Percentiles rank a stretch among this genome's conserved stretches.
Evolutionary conservation across 2,329 filamentous ascomycete species (phyloP).

Genomic region (Penicillium sp.): DNA sequence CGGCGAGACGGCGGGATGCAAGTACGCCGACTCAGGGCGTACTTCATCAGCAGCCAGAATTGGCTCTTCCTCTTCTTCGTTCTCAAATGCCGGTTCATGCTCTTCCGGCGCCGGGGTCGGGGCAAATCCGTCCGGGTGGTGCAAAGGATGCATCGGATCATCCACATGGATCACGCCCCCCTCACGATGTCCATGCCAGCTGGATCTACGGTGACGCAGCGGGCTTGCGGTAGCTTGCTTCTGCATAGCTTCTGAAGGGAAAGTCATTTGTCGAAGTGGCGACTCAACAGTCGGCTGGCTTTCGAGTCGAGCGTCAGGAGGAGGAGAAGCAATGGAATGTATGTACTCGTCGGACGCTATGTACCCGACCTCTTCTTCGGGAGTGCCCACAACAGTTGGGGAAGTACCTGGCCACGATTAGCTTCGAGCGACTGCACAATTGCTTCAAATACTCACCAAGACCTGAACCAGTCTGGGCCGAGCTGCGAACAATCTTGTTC

Average conservation of each 20-base stretch:
- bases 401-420: slow-evolving; percentile 57
- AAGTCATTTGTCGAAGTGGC: slow-evolving; percentile 51
- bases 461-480: slow-evolving; percentile 52
- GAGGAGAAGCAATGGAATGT: slow-evolving; percentile 69
- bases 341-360: slow-evolving; percentile 81
- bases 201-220: slow-evolving; percentile 11
- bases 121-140: slow-evolving; percentile 51
- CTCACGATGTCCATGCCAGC: slow-evolving; percentile 17
- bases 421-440: background rate
- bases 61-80: slow-evolving; percentile 64
- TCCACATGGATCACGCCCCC: slow-evolving; percentile 70
- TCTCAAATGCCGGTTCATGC: slow-evolving; percentile 44
- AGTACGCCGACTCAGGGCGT: slow-evolving; percentile 63
- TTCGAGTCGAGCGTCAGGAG: slow-evolving; percentile 43
- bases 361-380: slow-evolving; percentile 87
- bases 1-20: slow-evolving; percentile 80
- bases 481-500: slow-evolving; percentile 82
- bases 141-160: slow-evolving; percentile 52
- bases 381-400: slow-evolving; percentile 65
- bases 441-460: slow-evolving; percentile 47
- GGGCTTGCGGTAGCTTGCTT: slow-evolving; percentile 13
- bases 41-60: slow-evolving; percentile 90
- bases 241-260: slow-evolving; percentile 48
- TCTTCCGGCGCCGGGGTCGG: slow-evolving; percentile 51
- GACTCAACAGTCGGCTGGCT: slow-evolving; percentile 51